Evolutionary conservation across 2,329 filamentous ascomycete genomes (phyloP).

Genomic region (Bisporella sp.): DNA sequence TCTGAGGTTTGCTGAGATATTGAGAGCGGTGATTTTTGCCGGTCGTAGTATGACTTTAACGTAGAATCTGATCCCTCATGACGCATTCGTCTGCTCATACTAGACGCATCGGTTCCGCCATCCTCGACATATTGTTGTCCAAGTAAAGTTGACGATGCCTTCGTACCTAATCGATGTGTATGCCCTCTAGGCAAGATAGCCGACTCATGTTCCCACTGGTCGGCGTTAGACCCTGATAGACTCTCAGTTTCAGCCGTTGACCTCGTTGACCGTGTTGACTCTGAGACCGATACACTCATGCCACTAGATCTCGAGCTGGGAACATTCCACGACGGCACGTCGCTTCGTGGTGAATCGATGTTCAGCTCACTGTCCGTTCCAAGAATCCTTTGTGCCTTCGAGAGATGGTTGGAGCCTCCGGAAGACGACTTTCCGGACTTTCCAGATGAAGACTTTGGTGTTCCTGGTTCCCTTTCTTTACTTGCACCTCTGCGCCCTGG

Average conservation of each 20-base stretch:
- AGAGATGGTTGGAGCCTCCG: conserved; percentile 9
- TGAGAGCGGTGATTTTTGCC: conserved; percentile 32
- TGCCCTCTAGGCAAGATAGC: conserved; percentile 20
- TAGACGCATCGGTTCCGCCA: conserved; percentile 27
- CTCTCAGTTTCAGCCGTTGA: conserved; percentile 17
- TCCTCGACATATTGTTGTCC: conserved; percentile 33
- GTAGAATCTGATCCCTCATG: conserved; percentile 36
- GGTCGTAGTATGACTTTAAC: conserved; percentile 39
- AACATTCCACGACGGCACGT: conserved; percentile 16
- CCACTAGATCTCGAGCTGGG: conserved; percentile 29
- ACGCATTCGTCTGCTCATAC: conserved; percentile 26
- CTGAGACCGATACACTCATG: conserved; percentile 33
- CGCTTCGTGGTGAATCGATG: conserved; percentile 29
- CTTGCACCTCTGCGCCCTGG: conserved; percentile 23
- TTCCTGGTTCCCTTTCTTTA: conserved; percentile 6
- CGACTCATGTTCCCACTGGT: conserved; percentile 21
- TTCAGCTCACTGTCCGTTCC: conserved; percentile 37
- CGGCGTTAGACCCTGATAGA: conserved; percentile 14
- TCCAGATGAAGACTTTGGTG: not conserved
- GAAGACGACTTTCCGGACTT: not conserved
- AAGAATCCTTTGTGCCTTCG: conserved; percentile 26
- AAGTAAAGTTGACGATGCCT: conserved; percentile 38
- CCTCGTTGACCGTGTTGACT: conserved; percentile 19
- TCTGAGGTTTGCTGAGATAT: conserved; percentile 37
- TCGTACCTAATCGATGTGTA: conserved; percentile 27